A percentile compares a stretch with the other conserved stretches of the same genome.
These are phyloP conservation scores for Rhodotorula diobovata DNA, from an alignment of 768 basidiomycete species.

Conservation along the genomic window DNA sequence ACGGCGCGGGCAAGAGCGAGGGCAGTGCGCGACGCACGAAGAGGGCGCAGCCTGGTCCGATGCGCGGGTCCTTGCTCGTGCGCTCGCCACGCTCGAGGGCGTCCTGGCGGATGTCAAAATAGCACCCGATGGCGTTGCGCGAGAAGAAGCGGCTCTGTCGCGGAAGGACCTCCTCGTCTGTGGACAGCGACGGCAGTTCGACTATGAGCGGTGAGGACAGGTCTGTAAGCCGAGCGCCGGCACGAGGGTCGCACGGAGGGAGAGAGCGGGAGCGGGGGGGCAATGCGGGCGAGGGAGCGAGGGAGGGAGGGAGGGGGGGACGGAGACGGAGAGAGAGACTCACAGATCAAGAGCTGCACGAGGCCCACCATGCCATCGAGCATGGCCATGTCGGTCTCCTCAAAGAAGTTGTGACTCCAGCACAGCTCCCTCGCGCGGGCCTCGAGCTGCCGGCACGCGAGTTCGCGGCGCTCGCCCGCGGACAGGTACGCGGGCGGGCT, in stretches of 20 bases:
- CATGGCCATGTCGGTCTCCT: neutral
- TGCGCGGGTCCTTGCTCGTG: constrained; percentile 19
- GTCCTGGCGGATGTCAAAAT: constrained; percentile 13
- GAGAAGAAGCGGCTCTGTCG: constrained; percentile 19
- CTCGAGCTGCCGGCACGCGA: constrained; percentile 29
- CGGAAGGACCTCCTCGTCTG: constrained; percentile 31
- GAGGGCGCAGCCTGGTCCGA: constrained; percentile 18
- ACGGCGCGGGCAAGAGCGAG: neutral
- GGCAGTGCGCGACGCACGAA: constrained; percentile 4
- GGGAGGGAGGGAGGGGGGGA: neutral
- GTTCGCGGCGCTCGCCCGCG: constrained; percentile 29
- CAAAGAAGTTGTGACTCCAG: constrained; percentile 25
- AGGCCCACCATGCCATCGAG: constrained; percentile 25
- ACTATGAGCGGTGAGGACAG: neutral
- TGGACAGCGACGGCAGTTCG: neutral
- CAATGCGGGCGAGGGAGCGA: neutral
- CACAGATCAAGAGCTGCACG: constrained; percentile 29
- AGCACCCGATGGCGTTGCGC: constrained; percentile 20
- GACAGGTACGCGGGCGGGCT: constrained; percentile 25
- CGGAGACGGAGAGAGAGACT: neutral
- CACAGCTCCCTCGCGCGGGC: constrained; percentile 21
- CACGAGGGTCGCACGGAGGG: too few relatives aligned
- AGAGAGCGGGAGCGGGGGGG: too few relatives aligned
- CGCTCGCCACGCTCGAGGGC: constrained; percentile 12
- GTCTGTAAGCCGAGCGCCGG: neutral